These are phyloP conservation scores for Pseudogymnoascus sp. DNA, from an alignment of 2,329 filamentous ascomycete genomes.

Conservation along the genomic window DNA sequence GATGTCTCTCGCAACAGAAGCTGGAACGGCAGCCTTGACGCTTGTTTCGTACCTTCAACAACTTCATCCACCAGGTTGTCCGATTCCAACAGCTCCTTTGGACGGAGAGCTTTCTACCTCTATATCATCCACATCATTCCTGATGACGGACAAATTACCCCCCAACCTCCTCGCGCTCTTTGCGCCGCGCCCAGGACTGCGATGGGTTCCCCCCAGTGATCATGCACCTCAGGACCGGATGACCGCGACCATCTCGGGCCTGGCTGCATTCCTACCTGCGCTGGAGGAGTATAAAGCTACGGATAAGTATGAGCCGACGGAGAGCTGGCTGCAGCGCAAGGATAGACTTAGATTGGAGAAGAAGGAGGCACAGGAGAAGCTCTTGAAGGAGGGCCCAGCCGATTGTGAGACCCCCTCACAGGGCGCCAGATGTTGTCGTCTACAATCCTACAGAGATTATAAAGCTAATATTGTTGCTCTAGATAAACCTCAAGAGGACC, in stretches of 20 bases:
- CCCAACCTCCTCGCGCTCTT: conserved; percentile 90
- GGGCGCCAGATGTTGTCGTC: background rate
- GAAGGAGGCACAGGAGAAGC: conserved; percentile 55
- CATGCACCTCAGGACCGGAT: conserved; percentile 73
- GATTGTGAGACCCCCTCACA: conserved; percentile 20
- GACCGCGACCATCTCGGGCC: conserved; percentile 63
- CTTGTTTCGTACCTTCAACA: background rate
- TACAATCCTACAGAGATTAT: background rate
- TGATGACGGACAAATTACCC: conserved; percentile 94
- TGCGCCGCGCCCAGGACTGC: conserved; percentile 83
- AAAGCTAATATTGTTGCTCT: conserved; percentile 10
- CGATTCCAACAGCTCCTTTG: background rate
- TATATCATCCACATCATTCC: background rate
- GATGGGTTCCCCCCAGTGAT: conserved; percentile 80
- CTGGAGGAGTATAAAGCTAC: conserved; percentile 72
- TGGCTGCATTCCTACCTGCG: conserved; percentile 68
- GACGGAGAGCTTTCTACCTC: background rate
- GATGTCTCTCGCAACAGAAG: background rate
- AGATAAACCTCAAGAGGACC: conserved; percentile 79
- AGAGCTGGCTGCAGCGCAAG: conserved; percentile 85
- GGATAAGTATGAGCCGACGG: conserved; percentile 70
- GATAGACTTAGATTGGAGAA: conserved; percentile 80
- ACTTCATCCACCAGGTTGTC: background rate
- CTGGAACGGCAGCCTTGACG: background rate
- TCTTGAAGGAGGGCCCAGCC: conserved; percentile 25